Base-by-base conservation (phyloP, 371 early-diverging fungal genomes). In the Zopfochytrium polystomum region DNA sequence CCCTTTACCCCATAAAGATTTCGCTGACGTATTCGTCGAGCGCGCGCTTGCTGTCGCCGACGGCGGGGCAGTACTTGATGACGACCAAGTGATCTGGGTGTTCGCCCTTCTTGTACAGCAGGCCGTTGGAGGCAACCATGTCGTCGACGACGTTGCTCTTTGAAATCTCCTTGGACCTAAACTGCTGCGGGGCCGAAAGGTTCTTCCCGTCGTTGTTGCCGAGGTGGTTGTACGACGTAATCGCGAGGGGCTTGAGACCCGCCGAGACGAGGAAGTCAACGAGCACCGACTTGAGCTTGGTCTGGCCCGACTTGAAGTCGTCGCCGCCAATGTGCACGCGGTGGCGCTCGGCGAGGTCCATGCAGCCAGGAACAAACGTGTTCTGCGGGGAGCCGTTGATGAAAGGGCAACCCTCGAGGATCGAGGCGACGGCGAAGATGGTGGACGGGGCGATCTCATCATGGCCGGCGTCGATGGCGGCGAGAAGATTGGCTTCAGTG, bases 121-220 rank as follows among this genome's bases (percentile, higher is more conserved):
- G 76, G 53, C 80, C 70, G 80, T 97, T 97, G 70, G 95, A 86
- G 50, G 87, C 89, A 5, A 96, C 95, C 95, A 95, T 95, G 73
- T 97, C 98, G 71, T 97, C 98, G 55, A 97, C 96, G 25, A 97
- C 96, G 71, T 86, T 92, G 63, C 88, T 87, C 85, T 97, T 97
- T 66, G 92, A 91, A 72, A 97, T 95, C 72, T 97, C 98, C 87
- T 97, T 97, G 75, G 88, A 88, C 54, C 96, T 86, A 86, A 97
- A 97, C 84, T 97, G 98, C 76, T 88, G 85, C 29, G 92, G 95
- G 38, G 94, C 92, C 27, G 90, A 90, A 76, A 97, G 80, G 85
- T 97, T 97, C 85, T 87, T 87, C 50, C 98, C 98, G 73, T 97
- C 98, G 75, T 97, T 97, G 88, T 97, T 97, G 62, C 98, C 98